Evolutionary conservation across 2,329 filamentous ascomycete species (phyloP), one percentile per base, ranked within the genome.

Genomic region (Metarhizium humberi): DNA sequence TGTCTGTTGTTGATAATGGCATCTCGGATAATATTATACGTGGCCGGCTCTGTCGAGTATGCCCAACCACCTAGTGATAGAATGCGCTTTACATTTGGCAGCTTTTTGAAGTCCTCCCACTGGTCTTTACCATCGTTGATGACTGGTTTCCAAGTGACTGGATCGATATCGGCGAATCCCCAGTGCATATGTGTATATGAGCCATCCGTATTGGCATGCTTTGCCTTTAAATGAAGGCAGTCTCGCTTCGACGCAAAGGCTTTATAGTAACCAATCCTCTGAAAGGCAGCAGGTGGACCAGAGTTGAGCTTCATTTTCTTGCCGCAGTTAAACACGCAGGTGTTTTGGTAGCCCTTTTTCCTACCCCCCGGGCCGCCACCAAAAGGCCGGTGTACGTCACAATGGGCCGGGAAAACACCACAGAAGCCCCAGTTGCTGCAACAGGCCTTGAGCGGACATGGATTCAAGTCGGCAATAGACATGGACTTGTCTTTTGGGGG

Each of bases 81-180:
- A 7, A 68, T 64, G 14, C 60, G 62, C 49, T 68, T 68, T 14
- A 59, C 53, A 0, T 55, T 57, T 16, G 16, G n/a, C 0, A 66
- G 51, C 20, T 51, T 53, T 51, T 63, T 64, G 6, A 67, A 64
- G 7, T 54, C 38, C 2, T 60, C 46, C 54, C 60, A 69, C 32
- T 69, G 59, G 2, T 54, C 6, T 3, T 13, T 45, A 4, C 42
- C 42, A 16, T 45, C 42, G 2, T 13, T 18, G 11, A 45, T 45
- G n/a, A 55, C 55, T 0, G 58, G 55, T 6, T 55, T 58, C 56
- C 51, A 58, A 3, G 58, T 60, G 5, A 55, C 43, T 0, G 58
- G 49, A 2, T 62, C 65, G 20, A 75, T 58, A 0, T 55, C 57
- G 4, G 56, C 69, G 61, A 75, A 76, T 0, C 52, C 61, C 55